phyloP scores from a whole-genome alignment of 345 rosid genomes.

The Fremontodendron californicum region DNA sequence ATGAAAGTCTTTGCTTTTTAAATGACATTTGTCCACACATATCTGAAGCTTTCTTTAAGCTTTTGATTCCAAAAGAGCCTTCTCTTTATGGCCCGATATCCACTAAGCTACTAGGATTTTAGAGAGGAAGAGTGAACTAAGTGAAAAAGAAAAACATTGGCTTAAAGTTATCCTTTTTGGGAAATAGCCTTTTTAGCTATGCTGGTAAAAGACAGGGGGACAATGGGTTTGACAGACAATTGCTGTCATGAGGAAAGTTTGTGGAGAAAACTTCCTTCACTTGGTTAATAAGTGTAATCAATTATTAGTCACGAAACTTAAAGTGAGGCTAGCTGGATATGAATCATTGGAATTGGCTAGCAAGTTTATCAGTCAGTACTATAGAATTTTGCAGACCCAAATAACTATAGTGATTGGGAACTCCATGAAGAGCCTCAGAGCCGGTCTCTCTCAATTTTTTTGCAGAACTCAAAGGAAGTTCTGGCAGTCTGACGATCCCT shows the following conservation, averaged over 20 bases:
- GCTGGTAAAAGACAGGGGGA: slow-evolving; percentile 7
- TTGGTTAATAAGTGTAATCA: not conserved
- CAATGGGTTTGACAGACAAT: not conserved
- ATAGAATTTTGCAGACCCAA: not conserved
- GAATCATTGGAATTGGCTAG: not conserved
- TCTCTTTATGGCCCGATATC: too few species aligned
- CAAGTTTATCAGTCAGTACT: not conserved
- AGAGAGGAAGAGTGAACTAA: not conserved
- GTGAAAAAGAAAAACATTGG: not conserved
- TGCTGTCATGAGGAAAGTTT: not conserved
- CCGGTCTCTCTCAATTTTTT: too few species aligned
- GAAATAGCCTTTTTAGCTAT: slow-evolving; percentile 22
- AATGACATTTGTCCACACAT: slow-evolving; percentile 5
- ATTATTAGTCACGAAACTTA: not conserved
- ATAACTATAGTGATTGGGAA: not conserved
- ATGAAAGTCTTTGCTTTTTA: not conserved
- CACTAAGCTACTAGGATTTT: not conserved
- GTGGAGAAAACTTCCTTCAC: not conserved
- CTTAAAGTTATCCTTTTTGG: not conserved
- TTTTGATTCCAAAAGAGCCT: slow-evolving; percentile 12
- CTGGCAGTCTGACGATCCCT: not conserved
- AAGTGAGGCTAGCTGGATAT: not conserved
- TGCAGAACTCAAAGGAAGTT: not conserved
- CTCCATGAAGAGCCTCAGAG: not conserved
- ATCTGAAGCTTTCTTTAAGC: slow-evolving; percentile 5